A percentile compares a stretch with the other conserved stretches of the same genome.
Evolutionary conservation across 2,329 filamentous ascomycete species (phyloP).

Genomic region (Hypoxylon sp.): DNA sequence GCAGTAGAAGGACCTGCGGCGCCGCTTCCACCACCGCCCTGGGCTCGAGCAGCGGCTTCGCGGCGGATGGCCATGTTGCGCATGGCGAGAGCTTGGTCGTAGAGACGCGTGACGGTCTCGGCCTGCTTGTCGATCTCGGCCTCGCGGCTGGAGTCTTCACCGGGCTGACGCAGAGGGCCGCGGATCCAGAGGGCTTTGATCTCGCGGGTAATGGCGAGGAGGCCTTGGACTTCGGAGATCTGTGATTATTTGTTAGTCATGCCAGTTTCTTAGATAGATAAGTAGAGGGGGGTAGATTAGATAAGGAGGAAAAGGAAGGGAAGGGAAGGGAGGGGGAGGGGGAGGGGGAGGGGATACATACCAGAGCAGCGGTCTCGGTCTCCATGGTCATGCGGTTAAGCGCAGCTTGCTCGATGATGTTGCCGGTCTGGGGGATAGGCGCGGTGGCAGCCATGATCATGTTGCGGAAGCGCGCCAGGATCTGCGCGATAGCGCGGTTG

Average conservation of each 20-base stretch:
- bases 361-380: slow-evolving; percentile 57
- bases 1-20: not conserved
- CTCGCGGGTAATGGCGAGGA: slow-evolving; percentile 63
- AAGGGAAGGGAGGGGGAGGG: no score
- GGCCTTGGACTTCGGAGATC: slow-evolving; percentile 61
- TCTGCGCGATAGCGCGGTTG: slow-evolving; percentile 61
- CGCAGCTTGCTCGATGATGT: slow-evolving; percentile 58
- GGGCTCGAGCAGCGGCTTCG: slow-evolving; percentile 15
- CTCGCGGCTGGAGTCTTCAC: slow-evolving; percentile 58
- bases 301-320: not conserved
- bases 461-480: slow-evolving; percentile 62
- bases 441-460: slow-evolving; percentile 59
- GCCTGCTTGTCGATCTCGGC: slow-evolving; percentile 58
- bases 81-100: slow-evolving; percentile 52
- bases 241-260: slow-evolving; percentile 38
- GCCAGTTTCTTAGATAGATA: not conserved
- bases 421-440: slow-evolving; percentile 55
- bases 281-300: not conserved
- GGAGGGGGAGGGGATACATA: slow-evolving; percentile 44
- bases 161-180: slow-evolving; percentile 62
- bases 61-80: slow-evolving; percentile 37
- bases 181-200: slow-evolving; percentile 67
- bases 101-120: slow-evolving; percentile 54
- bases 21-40: not conserved
- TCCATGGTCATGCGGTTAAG: slow-evolving; percentile 61